phyloP scores from a whole-genome alignment of 1,284 basidiomycete species.

The Trametes hirsuta region DNA sequence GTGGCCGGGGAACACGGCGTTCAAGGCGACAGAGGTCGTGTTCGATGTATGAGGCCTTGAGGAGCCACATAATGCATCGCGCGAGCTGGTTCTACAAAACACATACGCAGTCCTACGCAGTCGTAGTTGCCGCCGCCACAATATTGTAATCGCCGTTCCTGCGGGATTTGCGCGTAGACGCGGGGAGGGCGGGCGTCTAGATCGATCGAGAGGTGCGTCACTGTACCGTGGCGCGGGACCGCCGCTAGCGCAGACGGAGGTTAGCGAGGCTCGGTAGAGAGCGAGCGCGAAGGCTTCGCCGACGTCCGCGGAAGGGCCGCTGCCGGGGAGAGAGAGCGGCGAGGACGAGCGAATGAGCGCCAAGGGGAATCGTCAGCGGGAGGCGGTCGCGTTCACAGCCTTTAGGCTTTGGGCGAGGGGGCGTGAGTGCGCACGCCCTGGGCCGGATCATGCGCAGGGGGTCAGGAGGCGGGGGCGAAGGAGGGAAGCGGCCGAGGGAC shows the following conservation, averaged over 20 bases:
- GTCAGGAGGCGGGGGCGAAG: slow-evolving; percentile 23
- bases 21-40: slow-evolving; percentile 76
- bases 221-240: slow-evolving; percentile 1
- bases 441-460: slow-evolving; percentile 19
- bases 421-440: slow-evolving; percentile 18
- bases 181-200: not conserved
- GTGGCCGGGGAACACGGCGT: slow-evolving; percentile 88
- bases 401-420: slow-evolving; percentile 20
- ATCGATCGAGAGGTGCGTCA: slow-evolving; percentile 10
- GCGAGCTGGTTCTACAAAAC: not conserved
- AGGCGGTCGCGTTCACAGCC: slow-evolving; percentile 1
- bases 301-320: slow-evolving; percentile 12
- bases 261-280: slow-evolving; percentile 10
- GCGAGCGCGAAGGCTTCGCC: slow-evolving; percentile 6
- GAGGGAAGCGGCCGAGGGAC: not conserved
- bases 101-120: not conserved
- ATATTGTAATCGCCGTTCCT: not conserved
- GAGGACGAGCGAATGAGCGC: slow-evolving; percentile 9
- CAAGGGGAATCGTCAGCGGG: not conserved
- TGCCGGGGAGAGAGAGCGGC: slow-evolving; percentile 10
- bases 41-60: slow-evolving; percentile 61
- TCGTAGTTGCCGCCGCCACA: not conserved
- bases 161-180: not conserved
- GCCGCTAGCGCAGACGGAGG: slow-evolving; percentile 5
- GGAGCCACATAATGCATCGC: too few relatives aligned